Conservation (phyloP, 2,329 filamentous ascomycete species). For the Emmonsiellopsis sp. region DNA sequence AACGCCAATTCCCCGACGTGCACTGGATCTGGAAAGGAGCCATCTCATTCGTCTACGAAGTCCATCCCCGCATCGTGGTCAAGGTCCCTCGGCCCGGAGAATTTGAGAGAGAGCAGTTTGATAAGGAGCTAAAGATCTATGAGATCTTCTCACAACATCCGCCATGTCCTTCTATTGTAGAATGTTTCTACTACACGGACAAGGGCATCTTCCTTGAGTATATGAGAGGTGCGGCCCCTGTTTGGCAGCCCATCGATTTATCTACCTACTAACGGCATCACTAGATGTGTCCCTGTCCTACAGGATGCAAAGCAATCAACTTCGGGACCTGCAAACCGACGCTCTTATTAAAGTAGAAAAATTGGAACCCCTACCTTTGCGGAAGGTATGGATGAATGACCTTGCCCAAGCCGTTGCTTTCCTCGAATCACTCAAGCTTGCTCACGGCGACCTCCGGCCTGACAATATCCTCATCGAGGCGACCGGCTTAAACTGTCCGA, state of each 20-base stretch:
- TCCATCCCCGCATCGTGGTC: slow-evolving; percentile 20
- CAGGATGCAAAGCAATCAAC: slow-evolving; percentile 17
- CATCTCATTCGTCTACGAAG: slow-evolving; percentile 20
- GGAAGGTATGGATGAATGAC: slow-evolving; percentile 23
- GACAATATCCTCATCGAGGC: slow-evolving; percentile 22
- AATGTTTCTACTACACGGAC: slow-evolving; percentile 14
- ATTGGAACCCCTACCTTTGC: slow-evolving; percentile 17
- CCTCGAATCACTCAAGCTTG: slow-evolving; percentile 24
- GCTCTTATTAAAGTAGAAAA: slow-evolving; percentile 18
- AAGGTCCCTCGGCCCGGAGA: slow-evolving; percentile 18
- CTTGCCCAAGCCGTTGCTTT: slow-evolving; percentile 23
- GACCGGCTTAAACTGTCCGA: slow-evolving; percentile 19
- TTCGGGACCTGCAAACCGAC: slow-evolving; percentile 12
- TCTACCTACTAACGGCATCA: slow-evolving; percentile 7
- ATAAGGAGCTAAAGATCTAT: slow-evolving; percentile 18
- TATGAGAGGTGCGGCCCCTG: slow-evolving; percentile 16
- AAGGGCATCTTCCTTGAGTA: slow-evolving; percentile 22
- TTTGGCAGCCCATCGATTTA: slow-evolving; percentile 2
- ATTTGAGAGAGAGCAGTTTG: slow-evolving; percentile 18
- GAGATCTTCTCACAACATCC: slow-evolving; percentile 13
- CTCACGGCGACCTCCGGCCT: slow-evolving; percentile 23
- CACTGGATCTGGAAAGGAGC: slow-evolving; percentile 17
- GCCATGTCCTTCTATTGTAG: slow-evolving; percentile 16
- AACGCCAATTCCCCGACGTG: slow-evolving; percentile 12
- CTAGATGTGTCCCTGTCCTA: slow-evolving; percentile 17